Evolutionary conservation across 202 grass and related monocot genomes (phyloP).

Genomic region (Brachypodium distachyon): DNA sequence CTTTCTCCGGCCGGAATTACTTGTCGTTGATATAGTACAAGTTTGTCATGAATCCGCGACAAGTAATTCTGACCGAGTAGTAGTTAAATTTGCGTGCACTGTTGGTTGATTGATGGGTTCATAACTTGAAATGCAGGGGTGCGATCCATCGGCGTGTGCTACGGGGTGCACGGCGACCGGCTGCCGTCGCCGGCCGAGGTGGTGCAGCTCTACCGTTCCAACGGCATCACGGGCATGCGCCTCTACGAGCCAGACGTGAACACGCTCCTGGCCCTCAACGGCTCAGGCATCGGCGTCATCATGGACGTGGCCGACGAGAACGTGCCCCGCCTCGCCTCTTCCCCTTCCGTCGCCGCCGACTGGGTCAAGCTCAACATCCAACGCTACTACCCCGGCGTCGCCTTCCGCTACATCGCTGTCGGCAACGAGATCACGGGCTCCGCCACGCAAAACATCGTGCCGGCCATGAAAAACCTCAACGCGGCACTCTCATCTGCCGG

Average conservation of each 20-base stretch:
- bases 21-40: no score
- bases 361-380: conserved; percentile 28
- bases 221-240: conserved; percentile 23
- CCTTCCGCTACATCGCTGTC: conserved; percentile 23
- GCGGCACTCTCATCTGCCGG: background rate
- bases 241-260: background rate
- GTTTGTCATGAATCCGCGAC: no score
- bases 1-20: no score
- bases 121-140: background rate
- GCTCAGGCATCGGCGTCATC: conserved; percentile 1
- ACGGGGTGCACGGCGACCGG: conserved; percentile 9
- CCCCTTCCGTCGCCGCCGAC: background rate
- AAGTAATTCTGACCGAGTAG: no score
- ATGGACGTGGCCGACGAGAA: background rate
- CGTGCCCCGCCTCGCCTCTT: background rate
- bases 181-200: conserved; percentile 21
- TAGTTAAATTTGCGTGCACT: no score
- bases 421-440: conserved; percentile 27
- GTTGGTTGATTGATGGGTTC: no score
- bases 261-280: background rate
- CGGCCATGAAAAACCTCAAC: conserved; percentile 29
- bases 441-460: background rate
- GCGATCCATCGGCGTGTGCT: background rate
- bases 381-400: background rate
- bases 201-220: conserved; percentile 32